These are phyloP conservation scores for Chaetomium globosum DNA, from an alignment of 2,329 filamentous ascomycete genomes.

Conservation along the genomic window DNA sequence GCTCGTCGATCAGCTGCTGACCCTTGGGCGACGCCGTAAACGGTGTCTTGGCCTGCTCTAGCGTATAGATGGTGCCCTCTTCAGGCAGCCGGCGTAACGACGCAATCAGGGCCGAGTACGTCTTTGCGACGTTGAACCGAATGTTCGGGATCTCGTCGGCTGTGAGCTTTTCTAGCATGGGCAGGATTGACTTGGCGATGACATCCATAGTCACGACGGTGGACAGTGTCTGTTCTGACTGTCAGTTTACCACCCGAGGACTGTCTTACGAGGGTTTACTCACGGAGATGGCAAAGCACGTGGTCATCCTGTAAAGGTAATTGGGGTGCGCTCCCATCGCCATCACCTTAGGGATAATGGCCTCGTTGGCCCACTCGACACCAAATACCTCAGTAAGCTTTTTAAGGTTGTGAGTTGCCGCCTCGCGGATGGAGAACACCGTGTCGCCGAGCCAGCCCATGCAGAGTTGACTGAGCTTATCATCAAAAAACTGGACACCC, in stretches of 20 bases:
- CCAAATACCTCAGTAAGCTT: constrained; percentile 99
- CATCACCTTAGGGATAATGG: constrained; percentile 98
- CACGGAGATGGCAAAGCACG: constrained; percentile 98
- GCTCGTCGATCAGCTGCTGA: constrained; percentile 79
- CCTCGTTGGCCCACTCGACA: constrained; percentile 94
- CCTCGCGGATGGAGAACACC: constrained; percentile 97
- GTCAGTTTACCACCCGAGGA: constrained; percentile 17
- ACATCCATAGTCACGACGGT: constrained; percentile 91
- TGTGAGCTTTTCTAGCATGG: constrained; percentile 93
- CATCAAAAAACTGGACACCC: constrained; percentile 96
- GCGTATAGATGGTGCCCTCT: constrained; percentile 78
- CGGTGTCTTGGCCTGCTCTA: constrained; percentile 75
- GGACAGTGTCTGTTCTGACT: constrained; percentile 72
- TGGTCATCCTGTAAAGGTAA: constrained; percentile 99
- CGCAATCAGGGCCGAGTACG: constrained; percentile 84
- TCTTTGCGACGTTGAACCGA: constrained; percentile 99
- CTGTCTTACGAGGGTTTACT: constrained; percentile 42
- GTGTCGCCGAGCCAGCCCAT: constrained; percentile 99
- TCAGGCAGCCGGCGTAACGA: constrained; percentile 91
- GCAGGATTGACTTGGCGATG: constrained; percentile 88
- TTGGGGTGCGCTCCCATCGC: constrained; percentile 98
- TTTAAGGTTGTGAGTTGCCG: constrained; percentile 95
- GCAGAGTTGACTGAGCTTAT: constrained; percentile 91
- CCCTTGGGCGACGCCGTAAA: constrained; percentile 69
- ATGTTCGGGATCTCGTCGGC: constrained; percentile 97